phyloP scores from a whole-genome alignment of 345 rosid species.

The Psidium friedrichsthalianum region DNA sequence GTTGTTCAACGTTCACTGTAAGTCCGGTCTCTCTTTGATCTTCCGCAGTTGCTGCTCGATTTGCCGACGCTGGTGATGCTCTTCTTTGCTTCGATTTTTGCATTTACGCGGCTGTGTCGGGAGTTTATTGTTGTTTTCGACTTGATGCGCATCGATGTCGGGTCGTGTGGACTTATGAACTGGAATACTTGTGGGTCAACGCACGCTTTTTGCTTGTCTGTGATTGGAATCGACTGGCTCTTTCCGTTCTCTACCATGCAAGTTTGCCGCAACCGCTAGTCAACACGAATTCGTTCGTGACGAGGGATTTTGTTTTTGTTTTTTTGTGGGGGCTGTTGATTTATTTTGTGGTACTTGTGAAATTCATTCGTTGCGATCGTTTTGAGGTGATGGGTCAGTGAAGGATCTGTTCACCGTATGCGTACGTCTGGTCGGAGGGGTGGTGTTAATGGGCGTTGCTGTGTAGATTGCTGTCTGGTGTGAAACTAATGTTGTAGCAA shows the following conservation, averaged over 20 bases:
- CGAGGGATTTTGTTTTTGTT: background rate
- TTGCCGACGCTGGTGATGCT: background rate
- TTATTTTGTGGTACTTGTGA: background rate
- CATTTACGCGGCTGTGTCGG: background rate
- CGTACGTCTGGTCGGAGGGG: background rate
- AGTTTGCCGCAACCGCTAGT: background rate
- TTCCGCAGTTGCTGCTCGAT: too few relatives aligned
- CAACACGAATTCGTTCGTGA: background rate
- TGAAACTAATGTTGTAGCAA: background rate
- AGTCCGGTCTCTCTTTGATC: background rate
- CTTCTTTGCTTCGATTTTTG: background rate
- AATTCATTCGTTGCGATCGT: background rate
- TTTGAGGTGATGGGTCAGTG: background rate
- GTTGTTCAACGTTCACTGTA: background rate
- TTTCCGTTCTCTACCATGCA: background rate
- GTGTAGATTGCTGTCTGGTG: background rate
- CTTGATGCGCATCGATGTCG: background rate
- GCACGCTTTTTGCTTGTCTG: background rate
- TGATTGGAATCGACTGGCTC: background rate
- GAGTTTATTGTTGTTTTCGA: background rate
- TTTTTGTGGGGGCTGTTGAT: background rate
- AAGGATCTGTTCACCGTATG: background rate
- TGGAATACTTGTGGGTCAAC: background rate
- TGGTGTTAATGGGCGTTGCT: background rate
- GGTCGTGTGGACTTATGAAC: background rate